Evolutionary conservation across 2,329 filamentous ascomycete species (phyloP).

Genomic region (Diaporthe aspalathi): DNA sequence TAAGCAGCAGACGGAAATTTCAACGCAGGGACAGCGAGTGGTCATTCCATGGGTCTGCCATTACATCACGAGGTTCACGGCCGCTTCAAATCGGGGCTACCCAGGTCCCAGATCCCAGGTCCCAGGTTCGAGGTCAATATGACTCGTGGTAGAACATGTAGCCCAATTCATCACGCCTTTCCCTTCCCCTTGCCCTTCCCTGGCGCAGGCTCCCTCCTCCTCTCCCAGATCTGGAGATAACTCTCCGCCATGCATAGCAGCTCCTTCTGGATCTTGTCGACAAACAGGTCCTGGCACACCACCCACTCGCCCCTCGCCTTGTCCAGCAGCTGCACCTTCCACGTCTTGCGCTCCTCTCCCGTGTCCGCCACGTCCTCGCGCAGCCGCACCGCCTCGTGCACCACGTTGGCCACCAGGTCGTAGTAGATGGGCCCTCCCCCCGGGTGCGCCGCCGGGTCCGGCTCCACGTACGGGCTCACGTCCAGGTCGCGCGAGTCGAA

Average conservation of each 20-base stretch:
- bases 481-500: slow-evolving; percentile 88
- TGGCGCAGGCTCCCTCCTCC: slow-evolving; percentile 68
- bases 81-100: background rate
- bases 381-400: slow-evolving; percentile 82
- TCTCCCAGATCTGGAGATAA: slow-evolving; percentile 97
- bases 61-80: background rate
- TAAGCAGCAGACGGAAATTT: too few species aligned
- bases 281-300: slow-evolving; percentile 92
- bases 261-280: slow-evolving; percentile 89
- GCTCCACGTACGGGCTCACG: slow-evolving; percentile 90
- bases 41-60: background rate
- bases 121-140: background rate
- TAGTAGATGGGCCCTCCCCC: slow-evolving; percentile 90
- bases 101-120: background rate
- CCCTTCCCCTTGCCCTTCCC: slow-evolving; percentile 52
- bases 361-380: slow-evolving; percentile 89
- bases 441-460: slow-evolving; percentile 77
- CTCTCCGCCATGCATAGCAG: slow-evolving; percentile 92
- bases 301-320: slow-evolving; percentile 88
- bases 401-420: slow-evolving; percentile 95
- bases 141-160: background rate
- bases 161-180: slow-evolving; percentile 33
- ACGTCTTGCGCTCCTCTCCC: slow-evolving; percentile 87
- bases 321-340: slow-evolving; percentile 91
- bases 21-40: too few species aligned